Conservation (phyloP, 306 rosid genomes). For the Sicyos edulis region DNA sequence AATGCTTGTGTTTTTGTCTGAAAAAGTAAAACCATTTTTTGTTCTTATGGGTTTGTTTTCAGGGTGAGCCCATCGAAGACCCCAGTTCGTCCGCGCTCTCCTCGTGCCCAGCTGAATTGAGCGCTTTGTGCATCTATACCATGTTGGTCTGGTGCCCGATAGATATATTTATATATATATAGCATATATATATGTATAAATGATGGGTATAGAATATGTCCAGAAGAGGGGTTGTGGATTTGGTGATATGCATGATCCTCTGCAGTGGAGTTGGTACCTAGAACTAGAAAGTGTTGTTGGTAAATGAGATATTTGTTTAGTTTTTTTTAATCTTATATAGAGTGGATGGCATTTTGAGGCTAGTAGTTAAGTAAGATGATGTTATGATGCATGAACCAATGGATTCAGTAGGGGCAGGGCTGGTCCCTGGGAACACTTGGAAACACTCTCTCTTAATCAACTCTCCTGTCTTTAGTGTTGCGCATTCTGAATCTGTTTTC, state of each 20-base stretch:
- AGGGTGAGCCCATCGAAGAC: constrained; percentile 30
- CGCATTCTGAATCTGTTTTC: neutral
- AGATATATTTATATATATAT: constrained; percentile 18
- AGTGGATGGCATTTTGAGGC: constrained; percentile 24
- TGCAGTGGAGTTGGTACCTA: constrained; percentile 20
- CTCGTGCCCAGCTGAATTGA: constrained; percentile 24
- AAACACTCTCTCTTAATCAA: constrained; percentile 9
- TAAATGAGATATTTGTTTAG: constrained; percentile 16
- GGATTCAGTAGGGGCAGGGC: constrained; percentile 18
- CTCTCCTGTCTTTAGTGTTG: neutral
- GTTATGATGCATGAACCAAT: constrained; percentile 1
- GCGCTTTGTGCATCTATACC: constrained; percentile 1
- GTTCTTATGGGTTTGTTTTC: constrained; percentile 10
- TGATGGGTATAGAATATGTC: constrained; percentile 18
- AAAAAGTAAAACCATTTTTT: neutral
- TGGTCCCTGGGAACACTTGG: constrained; percentile 15
- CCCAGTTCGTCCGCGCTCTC: constrained; percentile 26
- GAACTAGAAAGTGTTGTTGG: constrained; percentile 17
- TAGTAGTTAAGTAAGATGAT: constrained; percentile 6
- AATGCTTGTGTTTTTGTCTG: neutral
- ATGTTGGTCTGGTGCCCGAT: constrained; percentile 8
- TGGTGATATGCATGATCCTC: constrained; percentile 14
- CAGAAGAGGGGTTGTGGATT: constrained; percentile 11
- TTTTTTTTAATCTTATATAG: neutral
- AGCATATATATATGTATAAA: neutral